Conservation (phyloP, 768 basidiomycete species). For the Boletellus ananas region DNA sequence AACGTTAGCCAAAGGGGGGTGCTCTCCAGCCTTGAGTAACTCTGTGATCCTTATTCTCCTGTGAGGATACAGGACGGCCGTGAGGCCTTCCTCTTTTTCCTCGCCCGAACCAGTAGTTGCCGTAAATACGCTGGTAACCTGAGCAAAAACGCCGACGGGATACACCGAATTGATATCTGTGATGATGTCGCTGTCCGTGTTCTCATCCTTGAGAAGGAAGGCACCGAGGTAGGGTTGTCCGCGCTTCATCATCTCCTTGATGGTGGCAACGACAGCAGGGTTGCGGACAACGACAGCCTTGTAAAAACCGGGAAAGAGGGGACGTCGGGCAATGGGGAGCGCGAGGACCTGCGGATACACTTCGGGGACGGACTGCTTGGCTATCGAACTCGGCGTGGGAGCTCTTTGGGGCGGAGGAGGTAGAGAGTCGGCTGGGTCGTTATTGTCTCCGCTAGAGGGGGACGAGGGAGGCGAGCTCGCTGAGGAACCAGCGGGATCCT, state of each 20-base stretch:
- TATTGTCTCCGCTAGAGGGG: conserved; percentile 39
- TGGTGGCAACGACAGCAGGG: conserved; percentile 85
- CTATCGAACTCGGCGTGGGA: conserved; percentile 52
- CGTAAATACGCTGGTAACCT: conserved; percentile 91
- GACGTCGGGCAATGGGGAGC: conserved; percentile 90
- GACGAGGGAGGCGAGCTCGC: conserved; percentile 34
- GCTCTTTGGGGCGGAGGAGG: conserved; percentile 37
- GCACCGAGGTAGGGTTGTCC: conserved; percentile 97
- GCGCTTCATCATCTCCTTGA: conserved; percentile 95
- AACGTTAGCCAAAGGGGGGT: conserved; percentile 32
- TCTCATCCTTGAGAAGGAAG: conserved; percentile 92
- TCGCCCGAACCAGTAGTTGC: conserved; percentile 50
- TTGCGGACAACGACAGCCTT: conserved; percentile 95
- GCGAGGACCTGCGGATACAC: conserved; percentile 92
- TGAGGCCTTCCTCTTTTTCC: conserved; percentile 84
- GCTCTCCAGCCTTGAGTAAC: conserved; percentile 64
- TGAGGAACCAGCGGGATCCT: conserved; percentile 32
- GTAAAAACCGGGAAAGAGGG: conserved; percentile 97
- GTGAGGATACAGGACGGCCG: conserved; percentile 92
- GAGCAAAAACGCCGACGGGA: conserved; percentile 92
- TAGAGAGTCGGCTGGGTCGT: conserved; percentile 38
- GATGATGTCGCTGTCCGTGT: conserved; percentile 89
- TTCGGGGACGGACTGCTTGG: conserved; percentile 86
- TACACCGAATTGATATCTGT: conserved; percentile 85
- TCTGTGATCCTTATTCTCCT: conserved; percentile 86